Evolutionary conservation across 1,284 basidiomycete species (phyloP), one percentile per base, ranked within the genome.

Genomic region (Sporisorium graminicola): DNA sequence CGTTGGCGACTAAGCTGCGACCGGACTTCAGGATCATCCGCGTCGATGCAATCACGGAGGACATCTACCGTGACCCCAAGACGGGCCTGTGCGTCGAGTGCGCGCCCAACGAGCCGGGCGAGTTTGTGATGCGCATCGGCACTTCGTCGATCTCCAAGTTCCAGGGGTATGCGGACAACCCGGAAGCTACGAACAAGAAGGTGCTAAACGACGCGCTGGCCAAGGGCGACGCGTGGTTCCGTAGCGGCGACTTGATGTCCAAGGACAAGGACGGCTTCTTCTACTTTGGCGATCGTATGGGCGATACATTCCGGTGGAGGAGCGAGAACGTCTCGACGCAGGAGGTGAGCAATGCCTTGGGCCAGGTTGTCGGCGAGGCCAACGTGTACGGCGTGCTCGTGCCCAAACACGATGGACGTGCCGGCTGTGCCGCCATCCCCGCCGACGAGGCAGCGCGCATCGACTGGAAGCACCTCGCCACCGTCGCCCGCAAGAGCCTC

Each of bases 321-420:
- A 64, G 54, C 53, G 82, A 86, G 56, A 86, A 86, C 65, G 85
- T 86, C 20, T 73, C 75, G 0, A 86, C 85, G 29, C 77, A 81
- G n/a, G 79, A 84, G 50, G 84, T 86, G 1, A 65, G 75, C 5
- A 77, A 81, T 40, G 81, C 77, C 6, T 66, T 86, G 2, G 86
- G 84, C 9, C 78, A 81, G 27, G 65, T 85, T 0, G 77, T 85
- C 3, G 70, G 74, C 14, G 85, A 86, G 58, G 82, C 82, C 5
- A 86, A 85, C 58, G 86, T 86, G 9, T 86, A 86, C 59, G 86
- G 86, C 20, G 85, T 86, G 9, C 66, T 84, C 10, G 85, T 86
- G 0, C 86, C 86, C 29, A 52, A 64, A 3, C 82, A 86, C 67
- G 86, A 86, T 44, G 86, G 86, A 5, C 73, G 85, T 5, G 86